phyloP scores from a whole-genome alignment of 164 flowering plant species.

The Vitis labrusca region DNA sequence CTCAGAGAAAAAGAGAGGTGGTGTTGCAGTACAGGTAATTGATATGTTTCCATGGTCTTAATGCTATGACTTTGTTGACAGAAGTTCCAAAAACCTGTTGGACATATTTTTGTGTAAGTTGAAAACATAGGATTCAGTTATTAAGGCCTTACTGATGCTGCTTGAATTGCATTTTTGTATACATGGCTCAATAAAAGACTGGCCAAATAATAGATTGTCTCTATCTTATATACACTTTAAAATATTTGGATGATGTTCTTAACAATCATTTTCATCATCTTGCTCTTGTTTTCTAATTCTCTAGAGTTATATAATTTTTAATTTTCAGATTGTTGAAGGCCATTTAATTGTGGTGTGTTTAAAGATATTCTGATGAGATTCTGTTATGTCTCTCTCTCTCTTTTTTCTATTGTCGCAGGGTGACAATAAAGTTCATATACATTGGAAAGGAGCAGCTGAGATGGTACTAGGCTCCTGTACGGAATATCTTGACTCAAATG shows the following conservation, averaged over 20 bases:
- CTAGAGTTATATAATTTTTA: not conserved
- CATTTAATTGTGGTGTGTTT: not conserved
- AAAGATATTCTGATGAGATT: not conserved
- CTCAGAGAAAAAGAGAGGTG: slow-evolving; percentile 56
- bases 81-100: not conserved
- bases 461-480: slow-evolving; percentile 43
- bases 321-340: too few species aligned
- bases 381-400: too few species aligned
- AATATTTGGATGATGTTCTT: too few species aligned
- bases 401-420: slow-evolving; percentile 15
- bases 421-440: slow-evolving; percentile 39
- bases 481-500: slow-evolving; percentile 35
- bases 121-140: not conserved
- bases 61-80: not conserved
- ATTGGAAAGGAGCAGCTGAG: slow-evolving; percentile 64
- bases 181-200: not conserved
- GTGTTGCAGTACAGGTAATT: slow-evolving; percentile 45
- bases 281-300: not conserved
- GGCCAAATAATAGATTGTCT: too few species aligned
- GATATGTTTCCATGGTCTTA: not conserved
- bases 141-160: not conserved
- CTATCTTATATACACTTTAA: too few species aligned
- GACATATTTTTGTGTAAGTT: not conserved
- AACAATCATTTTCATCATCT: too few species aligned
- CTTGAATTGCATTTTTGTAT: not conserved